phyloP scores from a whole-genome alignment of 1,139 yeast genomes.

The Yamadazyma mexicana region DNA sequence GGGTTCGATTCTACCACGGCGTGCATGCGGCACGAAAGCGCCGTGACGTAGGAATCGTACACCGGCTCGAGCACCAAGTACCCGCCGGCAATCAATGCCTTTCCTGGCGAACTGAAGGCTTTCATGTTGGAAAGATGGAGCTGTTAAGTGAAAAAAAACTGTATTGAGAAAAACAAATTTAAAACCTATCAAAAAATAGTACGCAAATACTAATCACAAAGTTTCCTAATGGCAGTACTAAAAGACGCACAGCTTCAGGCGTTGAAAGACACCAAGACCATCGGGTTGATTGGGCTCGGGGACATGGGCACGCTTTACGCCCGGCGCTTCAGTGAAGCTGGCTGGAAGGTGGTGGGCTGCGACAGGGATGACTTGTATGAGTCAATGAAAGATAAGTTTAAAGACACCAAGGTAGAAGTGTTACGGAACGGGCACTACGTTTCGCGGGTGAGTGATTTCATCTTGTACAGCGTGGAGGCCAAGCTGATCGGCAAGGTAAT shows the following conservation, averaged over 20 bases:
- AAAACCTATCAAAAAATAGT: too few species aligned
- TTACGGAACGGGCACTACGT: conserved; percentile 78
- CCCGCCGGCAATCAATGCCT: conserved; percentile 93
- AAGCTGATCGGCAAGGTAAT: conserved; percentile 76
- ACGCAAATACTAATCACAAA: too few species aligned
- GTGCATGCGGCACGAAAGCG: conserved; percentile 88
- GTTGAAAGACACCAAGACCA: conserved; percentile 39
- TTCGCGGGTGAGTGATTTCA: conserved; percentile 75
- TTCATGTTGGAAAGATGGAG: background rate
- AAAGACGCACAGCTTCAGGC: conserved; percentile 13
- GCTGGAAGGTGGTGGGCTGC: conserved; percentile 91
- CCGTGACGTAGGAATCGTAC: conserved; percentile 79
- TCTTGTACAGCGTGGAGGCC: conserved; percentile 89
- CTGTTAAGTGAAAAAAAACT: background rate
- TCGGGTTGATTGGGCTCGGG: conserved; percentile 94
- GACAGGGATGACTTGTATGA: conserved; percentile 73
- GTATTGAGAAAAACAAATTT: background rate
- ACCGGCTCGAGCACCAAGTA: conserved; percentile 81
- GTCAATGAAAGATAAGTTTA: conserved; percentile 40
- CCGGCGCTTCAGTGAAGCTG: conserved; percentile 69
- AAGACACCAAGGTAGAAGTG: conserved; percentile 51
- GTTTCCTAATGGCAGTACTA: conserved; percentile 10
- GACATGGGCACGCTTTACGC: conserved; percentile 96
- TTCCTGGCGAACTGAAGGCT: conserved; percentile 89
- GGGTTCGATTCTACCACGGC: conserved; percentile 47